Conservation (phyloP, 2,329 filamentous ascomycete genomes). For the Aspergillus puulaauensis region DNA sequence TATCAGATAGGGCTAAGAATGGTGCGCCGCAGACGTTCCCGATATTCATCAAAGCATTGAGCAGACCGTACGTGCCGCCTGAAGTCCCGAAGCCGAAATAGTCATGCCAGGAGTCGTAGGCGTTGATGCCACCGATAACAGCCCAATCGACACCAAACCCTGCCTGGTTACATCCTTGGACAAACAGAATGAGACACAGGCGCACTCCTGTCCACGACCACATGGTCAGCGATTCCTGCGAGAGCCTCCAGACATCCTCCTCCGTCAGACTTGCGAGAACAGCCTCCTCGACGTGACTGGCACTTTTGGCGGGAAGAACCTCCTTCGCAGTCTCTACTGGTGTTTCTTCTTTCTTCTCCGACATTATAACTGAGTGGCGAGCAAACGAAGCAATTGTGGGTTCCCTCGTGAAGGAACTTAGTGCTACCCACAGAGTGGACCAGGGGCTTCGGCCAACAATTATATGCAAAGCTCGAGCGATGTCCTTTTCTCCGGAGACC, state of each 20-base stretch:
- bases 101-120: conserved; percentile 43
- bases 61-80: conserved; percentile 43
- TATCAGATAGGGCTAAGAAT: conserved; percentile 51
- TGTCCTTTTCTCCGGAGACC: background rate
- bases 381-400: background rate
- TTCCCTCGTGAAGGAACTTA: background rate
- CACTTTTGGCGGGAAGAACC: conserved; percentile 6
- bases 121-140: conserved; percentile 50
- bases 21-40: conserved; percentile 50
- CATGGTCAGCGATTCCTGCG: conserved; percentile 41
- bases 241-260: conserved; percentile 46
- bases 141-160: conserved; percentile 53
- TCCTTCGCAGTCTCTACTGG: background rate
- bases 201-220: conserved; percentile 44
- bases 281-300: conserved; percentile 44
- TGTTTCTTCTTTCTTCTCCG: background rate
- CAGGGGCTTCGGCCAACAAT: background rate
- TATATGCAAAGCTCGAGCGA: background rate
- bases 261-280: conserved; percentile 48
- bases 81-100: conserved; percentile 46
- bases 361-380: background rate
- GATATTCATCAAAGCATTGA: conserved; percentile 51
- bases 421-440: background rate
- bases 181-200: conserved; percentile 45
- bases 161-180: conserved; percentile 50